Base-by-base conservation (phyloP, 257 asterid species). In the Echites panduratus region DNA sequence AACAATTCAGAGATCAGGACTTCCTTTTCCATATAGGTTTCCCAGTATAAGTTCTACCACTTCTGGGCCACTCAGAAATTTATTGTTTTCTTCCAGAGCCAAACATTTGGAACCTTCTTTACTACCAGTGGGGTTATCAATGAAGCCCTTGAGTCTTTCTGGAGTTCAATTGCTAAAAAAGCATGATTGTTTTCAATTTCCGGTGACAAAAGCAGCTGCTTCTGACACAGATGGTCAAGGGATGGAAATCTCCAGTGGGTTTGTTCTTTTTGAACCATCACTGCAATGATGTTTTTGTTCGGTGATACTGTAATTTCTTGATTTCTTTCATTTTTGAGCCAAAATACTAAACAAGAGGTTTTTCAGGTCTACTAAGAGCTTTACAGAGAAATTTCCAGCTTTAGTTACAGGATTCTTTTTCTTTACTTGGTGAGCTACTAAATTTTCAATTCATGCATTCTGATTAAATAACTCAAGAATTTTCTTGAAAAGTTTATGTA, bases 321-420 rank as follows among this genome's bases (percentile, higher is more conserved):
- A 19, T n/a, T 5, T 3, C 4, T 54, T 35, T 22, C 1, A 5
- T n/a, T 40, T 53, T 24, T 53, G 14, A 35, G 22, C 8, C 50
- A 53, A 32, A 32, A 20, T 70, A 19, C 20, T 29, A 10, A 53
- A 7, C 27, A 35, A 19, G 49, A 64, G 69, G 76, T 66, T 73
- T 48, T 77, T 56, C 41, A 57, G 77, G 81, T 74, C 86, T 64
- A 43, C 70, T 11, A 81, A 84, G 82, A 87, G 87, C 70, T 68
- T 84, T 72, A 75, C 79, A 12, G 85, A 83, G 77, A 84, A 80
- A 79, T 87, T 83, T 72, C 89, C 91, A 54, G 89, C 91, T 84
- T 82, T 87, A 32, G 84, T 87, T 62, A 87, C 89, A 53, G 91
- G 91, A 54, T 87, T 87, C 84, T 87, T 87, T 79, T 87, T 87